phyloP scores from a whole-genome alignment of 306 rosid species.

The Benincasa hispida region DNA sequence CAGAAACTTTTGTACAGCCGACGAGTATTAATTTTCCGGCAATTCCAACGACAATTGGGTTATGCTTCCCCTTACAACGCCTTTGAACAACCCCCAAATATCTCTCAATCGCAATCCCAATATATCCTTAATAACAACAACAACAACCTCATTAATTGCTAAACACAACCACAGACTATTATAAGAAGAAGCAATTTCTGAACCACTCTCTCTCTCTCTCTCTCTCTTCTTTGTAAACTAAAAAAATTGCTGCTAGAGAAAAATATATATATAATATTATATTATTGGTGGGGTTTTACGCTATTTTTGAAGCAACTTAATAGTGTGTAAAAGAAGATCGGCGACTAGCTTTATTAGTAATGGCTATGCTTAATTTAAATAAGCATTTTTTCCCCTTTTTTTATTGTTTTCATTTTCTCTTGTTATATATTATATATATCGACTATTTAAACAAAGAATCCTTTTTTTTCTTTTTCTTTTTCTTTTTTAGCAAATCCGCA shows the following conservation, averaged over 20 bases:
- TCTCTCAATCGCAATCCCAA: conserved; percentile 16
- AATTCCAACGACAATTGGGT: conserved; percentile 23
- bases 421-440: not conserved
- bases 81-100: conserved; percentile 32
- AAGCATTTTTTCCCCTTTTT: not conserved
- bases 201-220: not conserved
- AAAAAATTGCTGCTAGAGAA: conserved; percentile 15
- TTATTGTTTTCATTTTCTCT: not conserved
- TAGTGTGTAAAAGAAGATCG: conserved; percentile 19
- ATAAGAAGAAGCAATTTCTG: not conserved
- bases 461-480: not conserved
- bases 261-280: not conserved
- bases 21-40: conserved; percentile 45
- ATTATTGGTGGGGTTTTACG: conserved; percentile 16
- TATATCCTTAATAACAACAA: conserved; percentile 5
- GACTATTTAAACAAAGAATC: not conserved
- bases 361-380: not conserved
- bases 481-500: not conserved
- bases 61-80: conserved; percentile 52
- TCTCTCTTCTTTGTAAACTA: conserved; percentile 1
- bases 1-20: conserved; percentile 36
- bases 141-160: conserved; percentile 11
- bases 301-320: conserved; percentile 6
- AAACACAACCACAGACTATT: not conserved
- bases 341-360: conserved; percentile 12